These are phyloP conservation scores for Cutaneotrichosporon sp. DNA, from an alignment of 1,284 basidiomycete genomes.

Conservation along the genomic window DNA sequence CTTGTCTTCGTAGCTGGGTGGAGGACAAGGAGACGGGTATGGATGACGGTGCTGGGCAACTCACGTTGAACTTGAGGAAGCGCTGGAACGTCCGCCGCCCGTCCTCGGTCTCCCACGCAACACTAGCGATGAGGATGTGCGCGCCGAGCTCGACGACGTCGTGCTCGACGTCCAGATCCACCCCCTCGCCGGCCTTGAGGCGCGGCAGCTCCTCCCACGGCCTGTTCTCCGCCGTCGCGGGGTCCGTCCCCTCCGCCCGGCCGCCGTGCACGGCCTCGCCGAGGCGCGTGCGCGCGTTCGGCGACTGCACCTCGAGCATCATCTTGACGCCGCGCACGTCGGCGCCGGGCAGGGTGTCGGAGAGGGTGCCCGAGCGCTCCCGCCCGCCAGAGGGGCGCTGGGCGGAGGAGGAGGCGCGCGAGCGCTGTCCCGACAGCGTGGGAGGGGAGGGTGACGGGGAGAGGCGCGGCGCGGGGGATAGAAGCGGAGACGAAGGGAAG, in stretches of 20 bases:
- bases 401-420: too few relatives aligned
- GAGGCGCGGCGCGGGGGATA: too few relatives aligned
- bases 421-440: too few relatives aligned
- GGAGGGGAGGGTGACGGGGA: neutral
- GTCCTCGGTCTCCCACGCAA: constrained; percentile 58
- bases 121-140: constrained; percentile 45
- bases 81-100: constrained; percentile 74
- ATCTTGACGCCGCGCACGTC: constrained; percentile 44
- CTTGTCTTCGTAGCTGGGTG: too few relatives aligned
- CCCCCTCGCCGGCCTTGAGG: constrained; percentile 29
- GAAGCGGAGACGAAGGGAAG: neutral
- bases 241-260: constrained; percentile 9
- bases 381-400: neutral
- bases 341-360: too few relatives aligned
- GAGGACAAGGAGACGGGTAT: neutral
- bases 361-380: neutral
- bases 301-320: constrained; percentile 48
- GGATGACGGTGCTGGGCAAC: too few relatives aligned
- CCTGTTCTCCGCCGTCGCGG: constrained; percentile 17
- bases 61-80: constrained; percentile 83
- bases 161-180: constrained; percentile 35
- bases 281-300: constrained; percentile 36
- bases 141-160: constrained; percentile 49
- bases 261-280: constrained; percentile 44
- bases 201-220: constrained; percentile 27